phyloP scores from a whole-genome alignment of 208 protist species.

The Acanthamoeba comandoni region DNA sequence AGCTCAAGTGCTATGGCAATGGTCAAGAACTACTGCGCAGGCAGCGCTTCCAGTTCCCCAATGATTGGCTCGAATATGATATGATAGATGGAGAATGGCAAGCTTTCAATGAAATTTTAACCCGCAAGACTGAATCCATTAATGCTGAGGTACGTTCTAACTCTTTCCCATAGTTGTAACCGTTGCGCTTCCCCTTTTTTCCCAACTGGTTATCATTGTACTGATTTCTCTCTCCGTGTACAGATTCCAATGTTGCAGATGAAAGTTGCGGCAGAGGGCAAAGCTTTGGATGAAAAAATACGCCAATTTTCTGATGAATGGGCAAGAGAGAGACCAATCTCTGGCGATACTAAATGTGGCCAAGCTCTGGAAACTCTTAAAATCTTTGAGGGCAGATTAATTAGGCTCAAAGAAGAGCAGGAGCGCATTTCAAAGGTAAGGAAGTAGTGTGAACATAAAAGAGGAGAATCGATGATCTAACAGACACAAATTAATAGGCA shows the following conservation, averaged over 20 bases:
- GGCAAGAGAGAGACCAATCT: constrained; percentile 83
- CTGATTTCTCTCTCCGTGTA: neutral
- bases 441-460: too few relatives aligned
- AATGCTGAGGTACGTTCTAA: constrained; percentile 79
- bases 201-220: neutral
- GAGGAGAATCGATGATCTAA: too few relatives aligned
- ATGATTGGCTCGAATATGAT: constrained; percentile 93
- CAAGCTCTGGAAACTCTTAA: constrained; percentile 88
- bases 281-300: constrained; percentile 78
- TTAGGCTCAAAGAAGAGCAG: constrained; percentile 77
- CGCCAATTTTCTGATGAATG: constrained; percentile 84
- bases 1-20: constrained; percentile 57
- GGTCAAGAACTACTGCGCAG: constrained; percentile 90
- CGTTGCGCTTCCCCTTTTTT: neutral
- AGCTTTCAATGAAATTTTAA: constrained; percentile 93
- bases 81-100: constrained; percentile 93
- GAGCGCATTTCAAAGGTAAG: constrained; percentile 33
- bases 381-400: constrained; percentile 88
- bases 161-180: neutral
- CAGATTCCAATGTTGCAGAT: constrained; percentile 80
- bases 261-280: constrained; percentile 81
- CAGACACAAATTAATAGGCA: constrained; percentile 46
- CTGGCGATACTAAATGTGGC: constrained; percentile 78
- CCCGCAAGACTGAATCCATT: constrained; percentile 92
- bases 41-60: constrained; percentile 92